These are phyloP conservation scores for Gaertneriomyces sp. DNA, from an alignment of 192 early-diverging fungal species.

Conservation along the genomic window DNA sequence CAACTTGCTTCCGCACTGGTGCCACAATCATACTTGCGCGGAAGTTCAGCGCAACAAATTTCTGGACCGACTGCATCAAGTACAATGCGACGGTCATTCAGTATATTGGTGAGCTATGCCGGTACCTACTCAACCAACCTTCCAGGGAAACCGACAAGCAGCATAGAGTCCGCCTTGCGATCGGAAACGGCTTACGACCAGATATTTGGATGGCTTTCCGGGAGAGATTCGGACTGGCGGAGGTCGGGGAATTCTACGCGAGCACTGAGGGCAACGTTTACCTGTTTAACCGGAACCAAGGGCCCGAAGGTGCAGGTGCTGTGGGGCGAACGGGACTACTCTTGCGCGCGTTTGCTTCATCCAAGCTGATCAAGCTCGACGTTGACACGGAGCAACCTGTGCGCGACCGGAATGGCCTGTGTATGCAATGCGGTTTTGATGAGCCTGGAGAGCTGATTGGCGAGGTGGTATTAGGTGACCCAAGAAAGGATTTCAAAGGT, in stretches of 20 bases:
- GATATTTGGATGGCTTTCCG: conserved; percentile 65
- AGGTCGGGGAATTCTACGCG: conserved; percentile 66
- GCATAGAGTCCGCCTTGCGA: conserved; percentile 52
- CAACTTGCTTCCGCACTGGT: conserved; percentile 26
- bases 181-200: conserved; percentile 68
- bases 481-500: conserved; percentile 32
- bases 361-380: conserved; percentile 55
- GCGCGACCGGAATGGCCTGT: conserved; percentile 49
- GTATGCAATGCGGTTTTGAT: conserved; percentile 37
- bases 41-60: conserved; percentile 50
- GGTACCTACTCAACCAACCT: conserved; percentile 58
- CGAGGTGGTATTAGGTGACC: conserved; percentile 29
- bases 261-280: conserved; percentile 60
- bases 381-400: conserved; percentile 51
- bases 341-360: conserved; percentile 8
- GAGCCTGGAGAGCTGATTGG: conserved; percentile 63
- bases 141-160: conserved; percentile 20
- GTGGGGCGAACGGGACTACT: conserved; percentile 57
- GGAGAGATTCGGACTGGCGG: conserved; percentile 55
- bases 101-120: conserved; percentile 69
- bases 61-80: conserved; percentile 30
- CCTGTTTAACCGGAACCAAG: conserved; percentile 32
- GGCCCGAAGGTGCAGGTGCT: conserved; percentile 54
- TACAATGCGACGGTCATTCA: conserved; percentile 33
- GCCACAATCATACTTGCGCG: conserved; percentile 47